These are phyloP conservation scores for Tephrocybe sp. DNA, from an alignment of 768 basidiomycete genomes.

Conservation along the genomic window DNA sequence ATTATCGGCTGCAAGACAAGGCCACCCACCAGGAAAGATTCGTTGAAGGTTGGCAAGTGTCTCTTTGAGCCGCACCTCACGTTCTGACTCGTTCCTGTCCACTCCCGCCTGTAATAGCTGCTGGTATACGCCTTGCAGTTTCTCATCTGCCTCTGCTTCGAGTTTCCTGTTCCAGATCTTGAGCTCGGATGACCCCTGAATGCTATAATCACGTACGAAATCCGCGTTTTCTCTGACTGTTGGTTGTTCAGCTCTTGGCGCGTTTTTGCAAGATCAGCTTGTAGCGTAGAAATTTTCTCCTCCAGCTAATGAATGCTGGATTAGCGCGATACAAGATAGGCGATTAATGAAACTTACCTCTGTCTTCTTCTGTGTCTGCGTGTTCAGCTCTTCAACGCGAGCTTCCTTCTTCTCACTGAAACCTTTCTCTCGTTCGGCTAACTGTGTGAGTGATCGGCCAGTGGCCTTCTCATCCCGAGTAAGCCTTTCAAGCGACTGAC, in stretches of 20 bases:
- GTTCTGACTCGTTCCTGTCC: slow-evolving; percentile 84
- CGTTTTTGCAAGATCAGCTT: slow-evolving; percentile 29
- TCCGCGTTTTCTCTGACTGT: slow-evolving; percentile 77
- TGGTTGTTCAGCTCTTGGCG: slow-evolving; percentile 84
- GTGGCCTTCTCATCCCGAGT: slow-evolving; percentile 81
- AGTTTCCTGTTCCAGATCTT: slow-evolving; percentile 58
- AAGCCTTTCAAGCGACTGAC: slow-evolving; percentile 75
- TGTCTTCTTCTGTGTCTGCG: slow-evolving; percentile 49
- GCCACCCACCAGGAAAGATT: slow-evolving; percentile 75
- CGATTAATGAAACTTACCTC: slow-evolving; percentile 45
- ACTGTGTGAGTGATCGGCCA: slow-evolving; percentile 58
- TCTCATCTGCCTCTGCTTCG: slow-evolving; percentile 91
- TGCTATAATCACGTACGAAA: slow-evolving; percentile 53
- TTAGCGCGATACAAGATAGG: not conserved
- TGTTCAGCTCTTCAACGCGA: slow-evolving; percentile 51
- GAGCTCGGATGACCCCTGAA: not conserved
- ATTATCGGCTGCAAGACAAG: not conserved
- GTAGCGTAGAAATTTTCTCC: slow-evolving; percentile 43
- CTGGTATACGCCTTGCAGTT: slow-evolving; percentile 76
- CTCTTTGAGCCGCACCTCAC: slow-evolving; percentile 83
- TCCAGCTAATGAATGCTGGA: slow-evolving; percentile 47
- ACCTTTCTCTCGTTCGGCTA: slow-evolving; percentile 69
- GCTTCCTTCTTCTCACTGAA: slow-evolving; percentile 57
- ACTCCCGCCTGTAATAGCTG: slow-evolving; percentile 90
- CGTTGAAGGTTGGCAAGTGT: slow-evolving; percentile 80